Base-by-base conservation (phyloP, 2,329 filamentous ascomycete genomes). In the Epichloe hybrida region DNA sequence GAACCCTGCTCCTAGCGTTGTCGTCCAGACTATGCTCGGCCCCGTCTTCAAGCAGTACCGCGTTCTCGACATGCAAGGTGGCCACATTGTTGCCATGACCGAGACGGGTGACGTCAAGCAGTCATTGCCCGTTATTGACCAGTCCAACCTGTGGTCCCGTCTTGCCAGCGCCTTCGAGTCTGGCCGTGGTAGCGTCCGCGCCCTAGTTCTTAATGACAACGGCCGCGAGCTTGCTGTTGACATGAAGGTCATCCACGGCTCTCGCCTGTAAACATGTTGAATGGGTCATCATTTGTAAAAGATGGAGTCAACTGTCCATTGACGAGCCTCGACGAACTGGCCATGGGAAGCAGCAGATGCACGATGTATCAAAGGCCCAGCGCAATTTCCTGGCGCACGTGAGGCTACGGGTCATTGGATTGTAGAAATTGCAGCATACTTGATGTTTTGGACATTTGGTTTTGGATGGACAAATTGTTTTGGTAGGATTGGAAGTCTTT, bases 11-110 rank as follows among this genome's bases (percentile, higher is more conserved):
- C 91, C 91, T 62, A 95, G 88, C 62, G 93, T 98, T 55, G 83
- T 97, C 57, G 91, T 98, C 65, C 93, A 98, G 85, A 97, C 91
- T 76, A 97, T 98, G 89, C 86, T 95, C 60, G 93, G 91, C 63
- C 93, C 93, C 57, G 83, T 97, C 76, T 96, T 97, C 88, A 97
- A 97, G 88, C 93, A 97, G 81, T 98, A 98, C 84, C 90, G 93
- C 66, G 91, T 98, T 68, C 85, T 98, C 56, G 93, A 98, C 77
- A 85, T 98, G 61, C 84, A 89, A 71, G 87, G 95, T 59, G 90
- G 80, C 62, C 62, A 83, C 63, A 72, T 98, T 66, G 88, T 94
- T 59, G 90, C 90, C 77, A 97, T 98, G 90, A 98, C 93, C 68
- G 93, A 98, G 85, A 88, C 84, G 58, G 90, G 93, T 63, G 91